Evolutionary conservation across 2,329 filamentous ascomycete species (phyloP), one percentile per base, ranked within the genome.

Genomic region (Beauveria medogensis): DNA sequence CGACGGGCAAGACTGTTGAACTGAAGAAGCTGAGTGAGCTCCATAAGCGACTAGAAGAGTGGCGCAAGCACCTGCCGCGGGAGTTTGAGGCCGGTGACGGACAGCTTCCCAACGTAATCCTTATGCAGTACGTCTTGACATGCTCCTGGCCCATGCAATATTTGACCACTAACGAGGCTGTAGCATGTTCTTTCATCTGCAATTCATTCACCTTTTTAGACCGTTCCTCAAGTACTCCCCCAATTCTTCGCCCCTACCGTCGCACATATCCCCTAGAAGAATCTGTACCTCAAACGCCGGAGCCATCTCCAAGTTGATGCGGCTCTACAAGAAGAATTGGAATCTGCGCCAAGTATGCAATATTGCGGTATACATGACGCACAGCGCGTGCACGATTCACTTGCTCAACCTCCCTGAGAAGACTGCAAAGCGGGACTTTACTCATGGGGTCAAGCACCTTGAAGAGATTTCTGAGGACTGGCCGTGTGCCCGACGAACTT

Each of bases 401-500:
- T 78, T 99, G 22, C 84, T 99, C 41, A 97, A 97, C 66, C 78
- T 97, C 1, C 92, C 92, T 0, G 92, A 97, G 67, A 96, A 94
- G 75, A 94, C 90, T 34, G 91, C 94, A 5, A 88, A 86, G 68
- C 81, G 93, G 67, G 93, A 97, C 72, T 90, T 99, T 47, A 88
- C 90, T 5, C 92, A 97, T 67, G 92, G 93, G 1, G 82, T 96
- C 48, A 93, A 91, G 69, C 91, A 96, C 64, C 82, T 97, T 1
- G 93, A 97, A 72, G 93, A 97, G 69, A 97, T 99, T 67, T 91
- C 91, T 0, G 92, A 97, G 72, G 89, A 92, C 67, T 99, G 94
- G 94, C 83, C 92, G 1, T 94, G 92, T 68, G 93, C 92, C 10
- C 83, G 92, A 58, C 84, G 93, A 14, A 93, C 92, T 0, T 79